A percentile compares a stretch with the other conserved stretches of the same genome.
These are phyloP conservation scores for Westerdykella aurantiaca DNA, from an alignment of 2,329 filamentous ascomycete genomes.

Conservation along the genomic window DNA sequence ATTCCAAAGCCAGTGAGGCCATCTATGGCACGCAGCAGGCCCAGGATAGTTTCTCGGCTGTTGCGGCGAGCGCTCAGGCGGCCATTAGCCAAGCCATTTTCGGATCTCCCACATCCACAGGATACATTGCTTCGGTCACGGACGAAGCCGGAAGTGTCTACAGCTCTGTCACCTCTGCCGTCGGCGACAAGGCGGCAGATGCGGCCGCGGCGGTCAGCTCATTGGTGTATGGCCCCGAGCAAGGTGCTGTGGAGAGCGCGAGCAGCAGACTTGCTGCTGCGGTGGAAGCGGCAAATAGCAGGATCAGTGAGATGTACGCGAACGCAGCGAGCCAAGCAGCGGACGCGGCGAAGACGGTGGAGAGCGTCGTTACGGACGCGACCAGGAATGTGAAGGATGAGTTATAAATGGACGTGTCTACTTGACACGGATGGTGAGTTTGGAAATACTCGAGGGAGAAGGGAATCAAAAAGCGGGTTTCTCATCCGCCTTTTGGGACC, in stretches of 20 bases:
- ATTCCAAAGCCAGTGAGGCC: conserved; percentile 47
- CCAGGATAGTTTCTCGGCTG: conserved; percentile 48
- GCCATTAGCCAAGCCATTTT: conserved; percentile 55
- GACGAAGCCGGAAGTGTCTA: conserved; percentile 42
- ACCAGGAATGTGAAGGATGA: conserved; percentile 49
- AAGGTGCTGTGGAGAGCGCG: conserved; percentile 43
- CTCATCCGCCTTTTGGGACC: too few species aligned
- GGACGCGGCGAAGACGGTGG: conserved; percentile 44
- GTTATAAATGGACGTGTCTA: conserved; percentile 33
- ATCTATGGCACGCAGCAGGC: conserved; percentile 53
- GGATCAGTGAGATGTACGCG: conserved; percentile 38
- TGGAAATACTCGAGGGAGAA: too few species aligned
- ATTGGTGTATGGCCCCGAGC: conserved; percentile 45
- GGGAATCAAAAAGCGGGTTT: too few species aligned
- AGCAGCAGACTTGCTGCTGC: conserved; percentile 39
- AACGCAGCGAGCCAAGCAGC: conserved; percentile 38
- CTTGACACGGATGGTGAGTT: too few species aligned
- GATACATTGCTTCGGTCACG: conserved; percentile 40
- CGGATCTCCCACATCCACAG: conserved; percentile 47
- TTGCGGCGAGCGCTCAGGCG: conserved; percentile 50
- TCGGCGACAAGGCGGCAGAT: conserved; percentile 37
- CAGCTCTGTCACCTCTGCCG: conserved; percentile 43
- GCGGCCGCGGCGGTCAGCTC: conserved; percentile 37
- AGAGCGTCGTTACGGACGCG: conserved; percentile 31
- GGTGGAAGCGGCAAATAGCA: conserved; percentile 41